Conservation (phyloP, 2,329 filamentous ascomycete species). For the Myriosclerotinia curreyana region DNA sequence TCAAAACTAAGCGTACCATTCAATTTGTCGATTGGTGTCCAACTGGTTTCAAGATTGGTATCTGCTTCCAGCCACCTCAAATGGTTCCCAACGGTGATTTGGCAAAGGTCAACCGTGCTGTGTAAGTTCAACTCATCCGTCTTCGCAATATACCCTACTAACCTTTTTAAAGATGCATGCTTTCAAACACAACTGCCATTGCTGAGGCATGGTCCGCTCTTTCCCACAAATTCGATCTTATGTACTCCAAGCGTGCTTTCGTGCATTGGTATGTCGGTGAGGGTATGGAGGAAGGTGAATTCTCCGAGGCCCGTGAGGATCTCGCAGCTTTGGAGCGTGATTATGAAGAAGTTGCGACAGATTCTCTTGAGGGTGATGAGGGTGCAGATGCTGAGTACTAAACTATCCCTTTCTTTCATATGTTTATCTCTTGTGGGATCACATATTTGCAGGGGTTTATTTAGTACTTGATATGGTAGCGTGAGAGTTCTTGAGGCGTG, state of each 20-base stretch:
- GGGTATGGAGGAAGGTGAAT: constrained; percentile 69
- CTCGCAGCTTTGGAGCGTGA: constrained; percentile 63
- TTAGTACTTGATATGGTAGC: constrained; percentile 34
- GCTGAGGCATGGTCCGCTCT: constrained; percentile 62
- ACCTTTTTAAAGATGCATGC: constrained; percentile 44
- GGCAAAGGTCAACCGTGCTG: constrained; percentile 95
- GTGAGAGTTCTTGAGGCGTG: constrained; percentile 34
- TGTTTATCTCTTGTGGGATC: constrained; percentile 36
- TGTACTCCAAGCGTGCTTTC: constrained; percentile 67
- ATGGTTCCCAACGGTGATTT: constrained; percentile 80
- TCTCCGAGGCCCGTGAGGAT: constrained; percentile 64
- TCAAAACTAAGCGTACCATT: constrained; percentile 67
- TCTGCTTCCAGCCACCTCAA: constrained; percentile 87
- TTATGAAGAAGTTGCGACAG: constrained; percentile 61
- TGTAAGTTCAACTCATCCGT: constrained; percentile 60
- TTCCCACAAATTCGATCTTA: constrained; percentile 67
- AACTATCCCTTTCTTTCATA: constrained; percentile 26
- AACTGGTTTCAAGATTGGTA: constrained; percentile 99
- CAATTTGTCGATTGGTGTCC: constrained; percentile 98
- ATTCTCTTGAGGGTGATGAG: constrained; percentile 49
- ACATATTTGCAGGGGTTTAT: constrained; percentile 36
- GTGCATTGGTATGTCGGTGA: constrained; percentile 71
- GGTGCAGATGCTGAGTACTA: constrained; percentile 61
- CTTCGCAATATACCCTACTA: constrained; percentile 28
- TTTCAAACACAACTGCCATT: constrained; percentile 66